These are phyloP conservation scores for Coniochaeta hoffmannii DNA, from an alignment of 2,329 filamentous ascomycete genomes.

Conservation along the genomic window DNA sequence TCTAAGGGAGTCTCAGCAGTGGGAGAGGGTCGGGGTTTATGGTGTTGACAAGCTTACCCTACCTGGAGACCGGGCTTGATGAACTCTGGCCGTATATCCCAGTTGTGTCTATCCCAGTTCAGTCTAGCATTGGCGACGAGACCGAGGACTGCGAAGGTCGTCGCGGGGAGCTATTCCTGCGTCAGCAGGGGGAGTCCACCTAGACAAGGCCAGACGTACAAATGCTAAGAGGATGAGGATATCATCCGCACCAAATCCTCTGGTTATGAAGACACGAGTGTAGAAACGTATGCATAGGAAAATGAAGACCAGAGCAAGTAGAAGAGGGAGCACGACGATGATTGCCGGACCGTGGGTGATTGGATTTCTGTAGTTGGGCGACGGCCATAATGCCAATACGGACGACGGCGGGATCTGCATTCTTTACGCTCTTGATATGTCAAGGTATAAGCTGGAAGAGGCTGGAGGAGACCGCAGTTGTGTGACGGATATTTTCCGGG, in stretches of 20 bases:
- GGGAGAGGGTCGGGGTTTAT: background rate
- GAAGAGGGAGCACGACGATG: slow-evolving; percentile 17
- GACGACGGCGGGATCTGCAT: slow-evolving; percentile 15
- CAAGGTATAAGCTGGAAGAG: background rate
- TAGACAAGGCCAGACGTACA: slow-evolving; percentile 14
- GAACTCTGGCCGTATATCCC: slow-evolving; percentile 20
- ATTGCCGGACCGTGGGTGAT: slow-evolving; percentile 21
- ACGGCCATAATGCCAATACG: slow-evolving; percentile 19
- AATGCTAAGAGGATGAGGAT: slow-evolving; percentile 27
- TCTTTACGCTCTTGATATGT: background rate
- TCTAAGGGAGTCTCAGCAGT: slow-evolving; percentile 7
- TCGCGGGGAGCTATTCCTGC: slow-evolving; percentile 20
- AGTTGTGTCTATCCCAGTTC: slow-evolving; percentile 25
- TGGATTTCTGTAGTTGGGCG: slow-evolving; percentile 23
- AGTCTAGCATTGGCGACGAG: slow-evolving; percentile 18
- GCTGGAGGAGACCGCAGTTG: no score
- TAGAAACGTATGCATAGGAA: slow-evolving; percentile 27
- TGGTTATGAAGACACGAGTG: slow-evolving; percentile 24
- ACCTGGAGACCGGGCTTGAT: slow-evolving; percentile 17
- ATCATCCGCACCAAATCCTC: slow-evolving; percentile 28
- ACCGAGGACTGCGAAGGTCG: slow-evolving; percentile 22
- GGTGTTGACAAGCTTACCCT: slow-evolving; percentile 13
- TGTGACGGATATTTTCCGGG: background rate
- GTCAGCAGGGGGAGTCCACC: background rate
- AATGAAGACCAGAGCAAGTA: slow-evolving; percentile 20